Evolutionary conservation across 352 stramenopile species (phyloP), one percentile per base, ranked within the genome.

Genomic region (Phytopythium mirpurense): DNA sequence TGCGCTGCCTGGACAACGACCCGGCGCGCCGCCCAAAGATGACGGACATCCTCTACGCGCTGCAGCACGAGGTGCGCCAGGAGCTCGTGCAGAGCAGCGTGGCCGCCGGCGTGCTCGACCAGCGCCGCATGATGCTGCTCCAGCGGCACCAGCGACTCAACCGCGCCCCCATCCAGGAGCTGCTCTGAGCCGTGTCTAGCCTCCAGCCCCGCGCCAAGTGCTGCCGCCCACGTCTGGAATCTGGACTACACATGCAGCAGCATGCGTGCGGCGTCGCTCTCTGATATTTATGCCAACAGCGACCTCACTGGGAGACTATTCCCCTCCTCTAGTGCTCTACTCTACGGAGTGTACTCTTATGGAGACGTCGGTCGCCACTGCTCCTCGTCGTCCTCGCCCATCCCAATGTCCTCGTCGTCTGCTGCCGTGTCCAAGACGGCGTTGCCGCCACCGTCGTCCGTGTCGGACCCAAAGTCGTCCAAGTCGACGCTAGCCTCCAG

Each of bases 81-180:
- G 83, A 93, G 66, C 65, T 93, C 8, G 51, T 88, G 54, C 70
- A 83, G 49, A 67, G 82, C 48, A 86, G 78, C 54, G 78, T 72
- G n/a, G 75, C 72, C n/a, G 72, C 83, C 34, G 63, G 78, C 45
- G 65, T 67, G 26, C 75, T 68, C 34, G 74, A 88, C 53, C 77
- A 82, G 37, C 82, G 79, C 23, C 75, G 82, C 5, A 46, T 88
- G 50, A 64, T 88, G 53, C 71, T 92, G 10, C 76, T 90, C 68
- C 77, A 90, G 50, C 74, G 80, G 15, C 82, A 93, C 51, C 79
- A 93, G 56, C 66, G 71, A 18, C 72, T 93, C 41, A 93, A 93
- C 62, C 74, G 78, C 3, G 68, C 70, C 19, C 74, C 78, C 9
- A 47, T 93, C n/a, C 62, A 77, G 35, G 79, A 88, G 34, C 56